phyloP scores from a whole-genome alignment of 306 rosid genomes.

The Parietaria judaica region DNA sequence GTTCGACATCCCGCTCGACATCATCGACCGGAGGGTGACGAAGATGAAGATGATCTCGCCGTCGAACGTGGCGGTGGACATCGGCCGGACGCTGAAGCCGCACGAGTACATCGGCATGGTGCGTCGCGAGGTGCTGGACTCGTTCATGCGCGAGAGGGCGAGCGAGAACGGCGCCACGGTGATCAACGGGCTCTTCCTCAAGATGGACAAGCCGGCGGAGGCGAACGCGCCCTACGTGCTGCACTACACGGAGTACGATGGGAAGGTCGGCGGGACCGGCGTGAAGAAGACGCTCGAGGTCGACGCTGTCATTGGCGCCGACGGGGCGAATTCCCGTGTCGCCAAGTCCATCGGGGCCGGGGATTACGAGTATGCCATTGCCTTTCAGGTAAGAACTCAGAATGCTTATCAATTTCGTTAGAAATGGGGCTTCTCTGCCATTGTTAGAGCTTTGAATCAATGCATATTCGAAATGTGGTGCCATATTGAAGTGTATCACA shows the following conservation, averaged over 20 bases:
- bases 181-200: conserved; percentile 77
- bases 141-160: conserved; percentile 62
- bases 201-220: conserved; percentile 67
- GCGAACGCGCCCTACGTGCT: conserved; percentile 55
- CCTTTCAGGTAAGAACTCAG: conserved; percentile 59
- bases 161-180: conserved; percentile 66
- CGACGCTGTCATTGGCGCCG: conserved; percentile 94
- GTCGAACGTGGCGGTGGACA: conserved; percentile 92
- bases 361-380: conserved; percentile 92
- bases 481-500: too few species aligned
- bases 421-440: not conserved
- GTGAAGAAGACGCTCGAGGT: conserved; percentile 67
- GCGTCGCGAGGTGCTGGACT: conserved; percentile 79
- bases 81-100: conserved; percentile 74
- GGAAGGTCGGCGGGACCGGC: conserved; percentile 62
- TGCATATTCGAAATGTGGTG: too few species aligned
- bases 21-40: conserved; percentile 89
- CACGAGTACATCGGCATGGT: conserved; percentile 98
- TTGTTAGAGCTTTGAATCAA: too few species aligned
- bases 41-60: conserved; percentile 99
- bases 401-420: not conserved
- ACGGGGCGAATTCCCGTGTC: conserved; percentile 92
- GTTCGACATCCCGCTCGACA: conserved; percentile 74
- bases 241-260: conserved; percentile 65
- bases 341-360: conserved; percentile 91